Base-by-base conservation (phyloP, 2,329 filamentous ascomycete genomes). In the Myriosclerotinia curreyana region DNA sequence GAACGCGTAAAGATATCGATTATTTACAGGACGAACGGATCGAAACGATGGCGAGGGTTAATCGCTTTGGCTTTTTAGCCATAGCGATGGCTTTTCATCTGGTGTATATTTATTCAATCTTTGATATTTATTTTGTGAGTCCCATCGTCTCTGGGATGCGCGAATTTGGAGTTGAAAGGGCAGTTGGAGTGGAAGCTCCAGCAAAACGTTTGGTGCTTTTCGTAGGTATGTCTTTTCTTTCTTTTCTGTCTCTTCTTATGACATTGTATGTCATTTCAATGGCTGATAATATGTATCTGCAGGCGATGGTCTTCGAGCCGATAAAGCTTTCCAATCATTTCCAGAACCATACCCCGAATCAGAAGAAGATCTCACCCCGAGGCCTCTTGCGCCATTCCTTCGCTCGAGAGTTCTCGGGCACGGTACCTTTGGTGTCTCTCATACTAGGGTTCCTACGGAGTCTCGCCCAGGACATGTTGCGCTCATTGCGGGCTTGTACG, bases 51-150 rank as follows among this genome's bases (percentile, higher is more conserved):
- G 82, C 82, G 67, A 75, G 79, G 66, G 78, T 82, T 70, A 79
- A 79, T 71, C 91, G 93, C 75, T 85, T 90, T 74, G 88, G 88
- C 75, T 98, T 99, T 76, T 79, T 98, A 76, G 87, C 89, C 75
- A 85, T 96, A 75, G 95, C 95, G 71, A 84, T 97, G 74, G 79
- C 94, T 66, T 99, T 99, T 76, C 96, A 99, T 78, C 77, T 98
- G 62, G 85, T 96, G 69, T 99, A 99, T 77, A 89, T 96, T 64
- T 90, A 89, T 75, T 96, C 92, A 66, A 98, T 98, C 73, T 99
- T 99, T 79, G 93, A 97, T 77, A 95, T 98, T 69, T 98, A 99
- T 79, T 99, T 99, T 75, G 92, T 97, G 74, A 97, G 92, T 75
- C 95, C 95, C 28, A 95, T 99, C 71, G 95, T 98, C 62, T 90